A percentile compares a stretch with the other conserved stretches of the same genome.
Evolutionary conservation across 106 monocot species (phyloP).

Genomic region (Allium sativum): DNA sequence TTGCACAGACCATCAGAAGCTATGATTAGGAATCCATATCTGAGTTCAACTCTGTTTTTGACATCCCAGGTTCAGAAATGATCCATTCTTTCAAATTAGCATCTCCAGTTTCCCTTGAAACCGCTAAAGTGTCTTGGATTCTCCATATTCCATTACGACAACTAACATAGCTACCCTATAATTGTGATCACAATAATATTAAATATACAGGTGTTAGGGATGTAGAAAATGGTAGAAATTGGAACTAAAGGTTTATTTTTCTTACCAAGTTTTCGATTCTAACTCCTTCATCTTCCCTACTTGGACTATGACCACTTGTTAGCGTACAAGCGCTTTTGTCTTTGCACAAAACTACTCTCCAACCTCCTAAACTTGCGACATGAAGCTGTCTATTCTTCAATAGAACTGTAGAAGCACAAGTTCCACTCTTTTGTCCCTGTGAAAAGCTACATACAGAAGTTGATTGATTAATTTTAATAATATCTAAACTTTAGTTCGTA

Average conservation of each 20-base stretch:
- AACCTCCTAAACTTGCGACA: constrained; percentile 67
- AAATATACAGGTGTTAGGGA: neutral
- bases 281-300: constrained; percentile 33
- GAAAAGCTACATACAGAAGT: neutral
- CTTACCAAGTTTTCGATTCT: constrained; percentile 56
- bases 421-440: constrained; percentile 55
- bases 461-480: neutral
- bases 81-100: constrained; percentile 60
- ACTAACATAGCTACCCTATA: constrained; percentile 63
- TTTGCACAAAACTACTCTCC: constrained; percentile 47
- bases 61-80: constrained; percentile 55
- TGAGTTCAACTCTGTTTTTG: constrained; percentile 16
- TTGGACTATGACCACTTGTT: constrained; percentile 50
- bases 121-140: constrained; percentile 52
- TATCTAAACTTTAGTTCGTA: neutral
- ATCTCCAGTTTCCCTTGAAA: constrained; percentile 72
- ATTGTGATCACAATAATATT: neutral
- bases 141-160: constrained; percentile 63
- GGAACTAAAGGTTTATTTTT: neutral
- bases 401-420: constrained; percentile 70
- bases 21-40: constrained; percentile 48
- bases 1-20: constrained; percentile 83
- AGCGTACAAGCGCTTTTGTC: constrained; percentile 33
- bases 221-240: neutral
- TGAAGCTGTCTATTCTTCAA: constrained; percentile 55